Percentiles rank a stretch among this genome's conserved stretches.
These are phyloP conservation scores for Eustoma russellianum DNA, from an alignment of 257 asterid species.

Conservation along the genomic window DNA sequence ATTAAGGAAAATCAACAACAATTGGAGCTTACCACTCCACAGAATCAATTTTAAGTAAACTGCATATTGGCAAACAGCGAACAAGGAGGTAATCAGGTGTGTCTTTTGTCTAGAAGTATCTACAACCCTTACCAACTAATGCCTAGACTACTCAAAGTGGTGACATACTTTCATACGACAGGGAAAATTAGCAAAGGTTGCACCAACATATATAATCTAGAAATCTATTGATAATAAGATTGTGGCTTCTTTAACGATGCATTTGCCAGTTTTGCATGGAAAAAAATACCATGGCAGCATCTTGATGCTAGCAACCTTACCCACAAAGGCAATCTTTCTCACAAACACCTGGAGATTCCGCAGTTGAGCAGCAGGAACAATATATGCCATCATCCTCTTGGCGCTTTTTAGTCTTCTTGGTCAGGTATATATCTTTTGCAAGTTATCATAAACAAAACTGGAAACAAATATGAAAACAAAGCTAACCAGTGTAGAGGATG, in stretches of 20 bases:
- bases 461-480: background rate
- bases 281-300: too few species aligned
- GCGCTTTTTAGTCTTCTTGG: conserved; percentile 46
- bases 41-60: too few species aligned
- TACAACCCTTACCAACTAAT: too few species aligned
- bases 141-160: too few species aligned
- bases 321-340: conserved; percentile 84
- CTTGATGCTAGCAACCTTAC: conserved; percentile 32
- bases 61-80: too few species aligned
- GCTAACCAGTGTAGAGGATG: background rate
- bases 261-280: background rate
- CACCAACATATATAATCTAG: too few species aligned
- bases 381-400: conserved; percentile 77
- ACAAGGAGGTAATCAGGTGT: too few species aligned
- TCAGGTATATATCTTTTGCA: conserved; percentile 60
- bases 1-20: too few species aligned
- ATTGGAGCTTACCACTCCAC: too few species aligned
- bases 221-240: background rate
- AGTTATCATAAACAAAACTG: conserved; percentile 22
- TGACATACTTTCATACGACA: too few species aligned
- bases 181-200: too few species aligned
- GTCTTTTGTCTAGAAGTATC: too few species aligned
- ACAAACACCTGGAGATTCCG: conserved; percentile 69
- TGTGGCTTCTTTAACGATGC: background rate
- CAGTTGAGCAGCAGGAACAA: conserved; percentile 67